These are phyloP conservation scores for Paraconiothyrium sp. DNA, from an alignment of 2,329 filamentous ascomycete genomes.

Conservation along the genomic window DNA sequence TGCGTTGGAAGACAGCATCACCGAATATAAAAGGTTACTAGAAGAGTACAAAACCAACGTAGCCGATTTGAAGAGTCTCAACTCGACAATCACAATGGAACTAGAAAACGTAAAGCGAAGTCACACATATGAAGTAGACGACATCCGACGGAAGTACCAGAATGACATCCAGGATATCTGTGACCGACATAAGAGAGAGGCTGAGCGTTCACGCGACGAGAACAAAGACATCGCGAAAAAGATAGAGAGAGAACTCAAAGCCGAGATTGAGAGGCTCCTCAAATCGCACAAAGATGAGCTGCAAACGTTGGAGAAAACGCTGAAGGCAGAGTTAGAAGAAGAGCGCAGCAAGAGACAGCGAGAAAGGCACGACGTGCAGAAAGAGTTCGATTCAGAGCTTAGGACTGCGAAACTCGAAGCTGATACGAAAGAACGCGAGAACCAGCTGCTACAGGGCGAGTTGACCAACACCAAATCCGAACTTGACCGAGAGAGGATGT, in stretches of 20 bases:
- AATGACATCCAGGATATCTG: constrained; percentile 66
- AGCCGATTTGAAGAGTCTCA: constrained; percentile 66
- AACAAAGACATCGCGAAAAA: constrained; percentile 57
- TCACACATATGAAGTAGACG: constrained; percentile 62
- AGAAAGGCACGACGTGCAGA: constrained; percentile 71
- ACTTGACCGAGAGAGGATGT: constrained; percentile 66
- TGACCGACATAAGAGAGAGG: constrained; percentile 64
- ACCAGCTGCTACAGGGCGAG: constrained; percentile 59
- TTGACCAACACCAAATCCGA: constrained; percentile 58
- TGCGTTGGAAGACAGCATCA: constrained; percentile 64
- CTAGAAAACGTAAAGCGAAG: constrained; percentile 63
- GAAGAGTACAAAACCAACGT: constrained; percentile 72
- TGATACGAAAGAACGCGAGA: constrained; percentile 65
- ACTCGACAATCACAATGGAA: constrained; percentile 58
- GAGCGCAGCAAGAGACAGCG: constrained; percentile 65
- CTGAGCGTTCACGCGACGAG: constrained; percentile 64
- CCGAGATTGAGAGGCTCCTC: constrained; percentile 66
- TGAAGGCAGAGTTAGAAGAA: constrained; percentile 73
- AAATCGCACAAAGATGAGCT: constrained; percentile 74
- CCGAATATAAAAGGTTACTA: constrained; percentile 62
- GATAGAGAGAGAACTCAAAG: constrained; percentile 54
- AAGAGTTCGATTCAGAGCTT: constrained; percentile 58
- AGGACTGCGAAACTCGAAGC: constrained; percentile 60
- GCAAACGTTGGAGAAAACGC: constrained; percentile 68
- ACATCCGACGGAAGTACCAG: constrained; percentile 62